Base-by-base conservation (phyloP, 768 basidiomycete genomes). In the Russula vinacea region DNA sequence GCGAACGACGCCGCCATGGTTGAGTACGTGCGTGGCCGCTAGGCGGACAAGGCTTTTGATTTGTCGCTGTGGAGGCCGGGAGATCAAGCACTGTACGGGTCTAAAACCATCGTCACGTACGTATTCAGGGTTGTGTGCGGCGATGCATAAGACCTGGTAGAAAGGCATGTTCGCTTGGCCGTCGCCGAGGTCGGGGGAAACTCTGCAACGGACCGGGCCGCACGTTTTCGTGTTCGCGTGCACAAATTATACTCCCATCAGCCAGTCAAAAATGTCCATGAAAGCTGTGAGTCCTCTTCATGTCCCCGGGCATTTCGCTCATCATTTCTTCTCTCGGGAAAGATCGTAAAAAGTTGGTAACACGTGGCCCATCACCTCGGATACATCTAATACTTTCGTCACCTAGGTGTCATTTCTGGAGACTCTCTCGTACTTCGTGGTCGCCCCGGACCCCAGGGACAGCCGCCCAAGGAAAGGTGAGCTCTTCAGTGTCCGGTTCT, bases 381-480 rank as follows among this genome's bases (percentile, higher is more conserved):
- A 17, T 14, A 14, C 49, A 51, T 56, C 32, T 45, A 8, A 29
- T 61, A 51, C 56, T 60, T 71, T 73, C 65, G 69, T 72, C 69
- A 72, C 73, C 55, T 73, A 94, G 94, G 91, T 72, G 92, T 91
- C 70, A 83, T 92, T 66, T 96, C 94, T 50, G 94, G 92, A 42
- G 94, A 96, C 75, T 89, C 93, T 47, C 84, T 95, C 62, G 82
- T 96, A 62, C 78, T 97, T 59, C 87, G 94, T 75, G 88, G 83
- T 68, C 82, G 84, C 66, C 85, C 83, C 45, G 88, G 86, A 40
- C 83, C 87, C 1, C 90, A 91, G 72, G 93, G 94, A 9, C 92
- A 94, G 74, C 85, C 87, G 60, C 87, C 92, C 1, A 96, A 95
- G 78, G 94, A 97, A 76, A 83, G 92, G 93, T 90, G 68, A 62